Evolutionary conservation across 441 rosid genomes (phyloP).

Genomic region (Pelargonium myrrhifolium): DNA sequence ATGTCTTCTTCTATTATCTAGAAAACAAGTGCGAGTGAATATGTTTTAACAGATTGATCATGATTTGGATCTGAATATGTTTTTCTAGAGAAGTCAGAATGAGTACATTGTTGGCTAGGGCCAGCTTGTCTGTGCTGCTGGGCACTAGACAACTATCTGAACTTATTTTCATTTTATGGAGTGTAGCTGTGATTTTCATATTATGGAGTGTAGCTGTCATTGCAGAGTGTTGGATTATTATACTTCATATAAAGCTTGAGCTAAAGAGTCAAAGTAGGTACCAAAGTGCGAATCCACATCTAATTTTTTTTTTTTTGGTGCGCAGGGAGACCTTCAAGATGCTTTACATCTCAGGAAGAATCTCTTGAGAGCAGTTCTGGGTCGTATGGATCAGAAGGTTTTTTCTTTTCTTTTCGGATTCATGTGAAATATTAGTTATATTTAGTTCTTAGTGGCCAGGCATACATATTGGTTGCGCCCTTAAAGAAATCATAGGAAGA

Average conservation of each 20-base stretch:
- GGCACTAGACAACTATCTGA: not conserved
- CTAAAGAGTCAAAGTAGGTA: conserved; percentile 5
- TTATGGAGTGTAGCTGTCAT: not conserved
- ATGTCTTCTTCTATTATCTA: not conserved
- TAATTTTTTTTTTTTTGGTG: conserved; percentile 6
- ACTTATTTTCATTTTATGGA: not conserved
- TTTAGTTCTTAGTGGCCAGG: not conserved
- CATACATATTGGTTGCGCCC: not conserved
- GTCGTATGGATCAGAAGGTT: conserved; percentile 60
- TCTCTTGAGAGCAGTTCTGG: conserved; percentile 60
- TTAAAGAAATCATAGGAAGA: not conserved
- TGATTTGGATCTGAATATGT: not conserved
- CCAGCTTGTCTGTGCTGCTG: not conserved
- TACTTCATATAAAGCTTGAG: not conserved
- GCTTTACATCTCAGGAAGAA: conserved; percentile 73
- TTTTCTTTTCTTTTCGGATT: conserved; percentile 20
- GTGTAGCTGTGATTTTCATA: not conserved
- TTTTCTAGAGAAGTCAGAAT: not conserved
- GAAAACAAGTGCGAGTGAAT: not conserved
- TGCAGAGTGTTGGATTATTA: not conserved
- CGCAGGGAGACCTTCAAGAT: conserved; percentile 80
- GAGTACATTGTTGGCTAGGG: not conserved
- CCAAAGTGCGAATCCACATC: not conserved
- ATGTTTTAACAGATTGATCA: not conserved
- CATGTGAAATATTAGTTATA: conserved; percentile 4